phyloP scores from a whole-genome alignment of 129 eudicot genomes.

The Centrapalus pauciflorus region DNA sequence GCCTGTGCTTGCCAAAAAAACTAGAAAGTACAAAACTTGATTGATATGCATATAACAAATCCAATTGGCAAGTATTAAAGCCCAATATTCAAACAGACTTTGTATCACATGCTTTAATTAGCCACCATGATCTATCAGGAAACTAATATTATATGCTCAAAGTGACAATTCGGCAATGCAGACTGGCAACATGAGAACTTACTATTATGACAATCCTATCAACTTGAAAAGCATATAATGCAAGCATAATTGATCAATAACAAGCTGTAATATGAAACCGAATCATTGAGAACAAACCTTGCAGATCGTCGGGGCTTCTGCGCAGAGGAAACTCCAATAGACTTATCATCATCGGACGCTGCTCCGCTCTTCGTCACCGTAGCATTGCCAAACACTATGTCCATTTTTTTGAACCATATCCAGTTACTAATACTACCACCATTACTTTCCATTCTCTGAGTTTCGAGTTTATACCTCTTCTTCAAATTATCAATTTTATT shows the following conservation, averaged over 20 bases:
- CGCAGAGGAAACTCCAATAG: constrained; percentile 15
- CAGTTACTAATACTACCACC: constrained; percentile 21
- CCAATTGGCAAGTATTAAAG: not conserved
- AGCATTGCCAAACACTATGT: constrained; percentile 11
- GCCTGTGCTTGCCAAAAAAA: not conserved
- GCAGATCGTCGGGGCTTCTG: constrained; percentile 22
- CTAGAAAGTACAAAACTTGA: not conserved
- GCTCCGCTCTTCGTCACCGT: constrained; percentile 8
- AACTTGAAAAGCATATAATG: not conserved
- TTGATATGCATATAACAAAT: not conserved
- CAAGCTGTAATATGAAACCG: not conserved
- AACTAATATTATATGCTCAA: not conserved
- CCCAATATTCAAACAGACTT: not conserved
- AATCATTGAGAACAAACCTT: constrained; percentile 22
- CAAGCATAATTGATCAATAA: not conserved
- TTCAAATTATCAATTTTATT: constrained; percentile 47
- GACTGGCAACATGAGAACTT: not conserved
- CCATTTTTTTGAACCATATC: constrained; percentile 36
- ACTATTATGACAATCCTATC: not conserved
- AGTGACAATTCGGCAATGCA: not conserved
- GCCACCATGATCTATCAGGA: not conserved
- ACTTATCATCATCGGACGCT: constrained; percentile 28
- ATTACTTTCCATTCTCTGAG: constrained; percentile 27
- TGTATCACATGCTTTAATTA: not conserved
- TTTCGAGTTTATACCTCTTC: constrained; percentile 39